Evolutionary conservation across 352 stramenopile species (phyloP).

Genomic region (Elongisporangium prolatum): DNA sequence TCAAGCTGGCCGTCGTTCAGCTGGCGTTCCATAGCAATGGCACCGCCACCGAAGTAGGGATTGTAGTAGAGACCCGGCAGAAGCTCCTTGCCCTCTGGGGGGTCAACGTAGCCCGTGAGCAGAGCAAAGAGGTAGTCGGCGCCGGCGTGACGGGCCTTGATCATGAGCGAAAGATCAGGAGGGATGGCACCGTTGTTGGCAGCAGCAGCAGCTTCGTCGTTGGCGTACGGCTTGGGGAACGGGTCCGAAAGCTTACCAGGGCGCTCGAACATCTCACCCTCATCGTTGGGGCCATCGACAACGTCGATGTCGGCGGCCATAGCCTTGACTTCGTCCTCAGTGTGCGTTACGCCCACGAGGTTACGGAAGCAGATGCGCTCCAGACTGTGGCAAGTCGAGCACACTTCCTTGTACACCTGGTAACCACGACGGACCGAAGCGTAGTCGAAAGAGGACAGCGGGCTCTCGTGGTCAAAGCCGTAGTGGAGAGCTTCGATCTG

Average conservation of each 20-base stretch:
- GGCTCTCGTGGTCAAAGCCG: constrained; percentile 85
- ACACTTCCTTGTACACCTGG: constrained; percentile 99
- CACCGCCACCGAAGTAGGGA: constrained; percentile 97
- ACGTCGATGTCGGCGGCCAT: constrained; percentile 95
- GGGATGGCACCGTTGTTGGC: constrained; percentile 97
- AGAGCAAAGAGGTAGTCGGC: constrained; percentile 97
- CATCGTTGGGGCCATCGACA: constrained; percentile 95
- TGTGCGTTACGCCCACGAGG: constrained; percentile 96
- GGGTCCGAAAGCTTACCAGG: constrained; percentile 96
- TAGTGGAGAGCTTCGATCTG: constrained; percentile 86
- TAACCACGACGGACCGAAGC: constrained; percentile 95
- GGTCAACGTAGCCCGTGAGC: constrained; percentile 96
- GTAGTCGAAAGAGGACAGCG: constrained; percentile 88
- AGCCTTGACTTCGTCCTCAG: constrained; percentile 88
- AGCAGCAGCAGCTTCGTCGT: constrained; percentile 95
- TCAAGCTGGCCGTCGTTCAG: constrained; percentile 96
- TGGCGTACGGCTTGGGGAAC: constrained; percentile 95
- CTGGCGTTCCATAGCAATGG: constrained; percentile 98
- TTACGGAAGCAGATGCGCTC: constrained; percentile 98
- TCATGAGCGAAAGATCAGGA: constrained; percentile 97
- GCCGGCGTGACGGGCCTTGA: constrained; percentile 94
- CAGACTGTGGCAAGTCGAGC: constrained; percentile 96
- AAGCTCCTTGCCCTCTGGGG: constrained; percentile 88
- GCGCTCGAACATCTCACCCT: constrained; percentile 99
- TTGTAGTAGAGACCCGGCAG: constrained; percentile 95